Evolutionary conservation across 1,284 basidiomycete species (phyloP), one percentile per base, ranked within the genome.

Genomic region (Malassezia equina): DNA sequence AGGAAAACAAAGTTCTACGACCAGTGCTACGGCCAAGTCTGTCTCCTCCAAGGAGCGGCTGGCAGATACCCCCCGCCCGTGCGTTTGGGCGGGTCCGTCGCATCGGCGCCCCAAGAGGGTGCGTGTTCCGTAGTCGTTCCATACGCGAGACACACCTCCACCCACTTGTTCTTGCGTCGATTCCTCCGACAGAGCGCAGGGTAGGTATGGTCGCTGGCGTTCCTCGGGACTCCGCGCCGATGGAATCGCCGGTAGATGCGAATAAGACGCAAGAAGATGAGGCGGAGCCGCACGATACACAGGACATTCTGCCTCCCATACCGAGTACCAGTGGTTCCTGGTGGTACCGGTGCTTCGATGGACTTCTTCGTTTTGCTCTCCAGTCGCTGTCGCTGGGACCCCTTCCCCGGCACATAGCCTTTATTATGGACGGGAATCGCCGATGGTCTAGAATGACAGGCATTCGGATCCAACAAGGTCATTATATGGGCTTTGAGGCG

Each of bases 371-470:
- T 9, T 24, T 32, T 8, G 34, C 46, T 8, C 13, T 48, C 8
- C 29, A 48, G 15, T 48, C 46, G 13, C 64, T 69, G 41, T 60
- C 61, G 4, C 52, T 67, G 15, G 93, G 91, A 0, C 93, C 94
- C 1, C 80, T 94, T 19, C 94, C 94, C 0, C 76, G 79, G 39
- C 94, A 99, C 78, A 82, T 98, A 39, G 91, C 87, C 2, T 93
- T 99, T 72, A 86, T 95, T 32, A 94, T 99, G 90, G 94, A 99
- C 68, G 94, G 94, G 4, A 99, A 98, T 75, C 79, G 94, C 48
- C 80, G 94, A 5, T 95, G 88, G 73, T 93, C 94, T 0, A 80
- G 86, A n/a, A 62, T 60, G 1, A 61, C 64, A 2, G 53, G 58
- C 7, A 50, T 63, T 19, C 52, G 57, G 27, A 60, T 71, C 31